Base-by-base conservation (phyloP, 805 yeast genomes). In the Saccharomycopsis sp. region DNA sequence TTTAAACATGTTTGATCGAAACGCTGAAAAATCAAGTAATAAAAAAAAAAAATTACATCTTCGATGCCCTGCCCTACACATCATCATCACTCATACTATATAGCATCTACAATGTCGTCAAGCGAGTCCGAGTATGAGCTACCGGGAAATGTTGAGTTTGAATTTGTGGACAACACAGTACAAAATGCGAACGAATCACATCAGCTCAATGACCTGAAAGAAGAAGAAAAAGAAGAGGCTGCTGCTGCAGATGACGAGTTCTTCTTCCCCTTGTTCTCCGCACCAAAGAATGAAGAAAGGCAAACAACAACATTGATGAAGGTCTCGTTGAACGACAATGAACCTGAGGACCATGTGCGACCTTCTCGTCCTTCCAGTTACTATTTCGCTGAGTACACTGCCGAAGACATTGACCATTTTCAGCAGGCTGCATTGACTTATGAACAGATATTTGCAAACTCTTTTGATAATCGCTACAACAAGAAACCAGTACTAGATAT, bases 221-320 rank as follows among this genome's bases (percentile, higher is more conserved):
- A 33, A 34, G 13, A 18, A 3, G 29, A 19, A 17, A 12, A 23
- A 8, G 22, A 9, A 25, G 21, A 8, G 6, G 17, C 27, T 13
- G 16, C 13, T 13, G 19, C 21, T 5, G 20, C 13, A 6, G 42
- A 37, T 10, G 48, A 25, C 15, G 49, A 42, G 30, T 39, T 46
- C 30, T 38, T 31, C 20, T 46, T 46, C 32, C 46, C 46, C 12
- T 34, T 46, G 23, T 46, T 46, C 27, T 46, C 44, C 13, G 30
- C 39, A 9, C 39, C 19, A 3, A 33, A 6, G 10, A 29, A 10
- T 18, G 34, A 34, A 6, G 25, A 38, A 8, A 22, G n/a, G 4
- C 9, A 16, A 15, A 5, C 21, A 27, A 20, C 4, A n/a, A n/a
- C 20, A 16, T 18, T 39, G 8, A 33, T 39, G 34, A 46, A 46